Percentiles rank a stretch among this genome's conserved stretches.
These are phyloP conservation scores for Xylaria scruposa DNA, from an alignment of 495 filamentous ascomycete genomes.

Conservation along the genomic window DNA sequence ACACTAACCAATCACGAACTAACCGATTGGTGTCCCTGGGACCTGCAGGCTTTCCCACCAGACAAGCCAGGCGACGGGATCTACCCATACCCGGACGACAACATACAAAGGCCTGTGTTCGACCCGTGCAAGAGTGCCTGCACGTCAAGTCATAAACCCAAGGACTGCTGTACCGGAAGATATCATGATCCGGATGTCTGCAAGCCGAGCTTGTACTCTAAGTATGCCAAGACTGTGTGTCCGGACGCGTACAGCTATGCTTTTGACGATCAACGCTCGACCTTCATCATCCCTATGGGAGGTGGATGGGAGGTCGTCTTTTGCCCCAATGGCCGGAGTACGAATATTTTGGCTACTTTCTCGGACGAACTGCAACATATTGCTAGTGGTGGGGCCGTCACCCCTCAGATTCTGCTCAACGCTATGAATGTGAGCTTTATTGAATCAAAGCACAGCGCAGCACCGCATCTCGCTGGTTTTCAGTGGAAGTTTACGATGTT, in stretches of 20 bases:
- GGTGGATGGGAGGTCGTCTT: conserved; percentile 79
- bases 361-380: conserved; percentile 48
- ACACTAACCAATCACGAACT: conserved; percentile 56
- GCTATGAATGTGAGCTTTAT: conserved; percentile 44
- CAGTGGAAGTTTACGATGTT: not conserved
- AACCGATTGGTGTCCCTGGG: conserved; percentile 78
- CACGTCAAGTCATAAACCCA: conserved; percentile 60
- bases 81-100: conserved; percentile 77
- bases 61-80: conserved; percentile 69
- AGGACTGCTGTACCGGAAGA: conserved; percentile 73
- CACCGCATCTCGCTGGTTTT: conserved; percentile 35
- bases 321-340: conserved; percentile 73
- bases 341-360: conserved; percentile 66
- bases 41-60: conserved; percentile 69
- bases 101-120: conserved; percentile 68
- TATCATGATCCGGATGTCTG: conserved; percentile 65
- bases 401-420: conserved; percentile 31
- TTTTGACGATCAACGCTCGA: conserved; percentile 75
- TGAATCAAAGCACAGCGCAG: conserved; percentile 31
- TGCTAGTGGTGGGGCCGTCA: conserved; percentile 35
- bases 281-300: conserved; percentile 76
- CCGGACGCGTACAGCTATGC: conserved; percentile 85
- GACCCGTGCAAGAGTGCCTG: conserved; percentile 77
- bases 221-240: conserved; percentile 71
- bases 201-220: conserved; percentile 66